These are phyloP conservation scores for Globisporangium megalacanthum DNA, from an alignment of 352 stramenopile species.

Conservation along the genomic window DNA sequence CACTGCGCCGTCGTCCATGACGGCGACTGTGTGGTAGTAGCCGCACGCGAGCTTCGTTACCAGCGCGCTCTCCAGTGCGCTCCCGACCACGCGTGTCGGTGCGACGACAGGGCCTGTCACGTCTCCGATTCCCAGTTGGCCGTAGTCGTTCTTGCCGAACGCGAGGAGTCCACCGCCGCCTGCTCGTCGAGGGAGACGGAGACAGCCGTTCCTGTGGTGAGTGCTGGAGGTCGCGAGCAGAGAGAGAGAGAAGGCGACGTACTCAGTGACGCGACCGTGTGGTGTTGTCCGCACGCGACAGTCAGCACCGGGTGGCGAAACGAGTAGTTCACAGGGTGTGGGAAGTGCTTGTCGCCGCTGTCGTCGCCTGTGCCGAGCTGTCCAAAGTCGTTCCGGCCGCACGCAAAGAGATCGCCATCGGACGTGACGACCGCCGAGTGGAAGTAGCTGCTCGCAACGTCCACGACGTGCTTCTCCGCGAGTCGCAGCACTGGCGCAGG, in stretches of 20 bases:
- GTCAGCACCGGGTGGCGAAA: conserved; percentile 40
- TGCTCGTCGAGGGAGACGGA: conserved; percentile 3
- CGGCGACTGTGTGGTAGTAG: conserved; percentile 89
- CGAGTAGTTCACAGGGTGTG: conserved; percentile 50
- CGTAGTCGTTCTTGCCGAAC: conserved; percentile 92
- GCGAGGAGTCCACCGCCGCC: conserved; percentile 60
- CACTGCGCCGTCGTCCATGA: conserved; percentile 61
- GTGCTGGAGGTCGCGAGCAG: neutral
- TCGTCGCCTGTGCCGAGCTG: conserved; percentile 59
- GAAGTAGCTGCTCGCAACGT: conserved; percentile 91
- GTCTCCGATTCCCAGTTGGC: conserved; percentile 80
- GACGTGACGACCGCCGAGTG: conserved; percentile 83
- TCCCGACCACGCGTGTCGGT: conserved; percentile 36
- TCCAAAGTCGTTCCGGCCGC: conserved; percentile 91
- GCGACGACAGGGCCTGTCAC: conserved; percentile 35
- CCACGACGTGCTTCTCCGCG: conserved; percentile 45
- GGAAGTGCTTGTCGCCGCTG: conserved; percentile 49
- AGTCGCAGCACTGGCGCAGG: conserved; percentile 43
- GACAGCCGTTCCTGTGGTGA: neutral
- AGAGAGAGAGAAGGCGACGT: conserved; percentile 14
- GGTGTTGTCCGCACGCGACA: conserved; percentile 88
- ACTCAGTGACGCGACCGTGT: conserved; percentile 73
- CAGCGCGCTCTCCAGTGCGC: conserved; percentile 50
- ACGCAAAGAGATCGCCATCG: conserved; percentile 78
- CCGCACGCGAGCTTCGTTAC: conserved; percentile 82